Percentiles rank a stretch among this genome's conserved stretches.
phyloP scores from a whole-genome alignment of 2,329 filamentous ascomycete genomes.

The Alternaria tenuissima region DNA sequence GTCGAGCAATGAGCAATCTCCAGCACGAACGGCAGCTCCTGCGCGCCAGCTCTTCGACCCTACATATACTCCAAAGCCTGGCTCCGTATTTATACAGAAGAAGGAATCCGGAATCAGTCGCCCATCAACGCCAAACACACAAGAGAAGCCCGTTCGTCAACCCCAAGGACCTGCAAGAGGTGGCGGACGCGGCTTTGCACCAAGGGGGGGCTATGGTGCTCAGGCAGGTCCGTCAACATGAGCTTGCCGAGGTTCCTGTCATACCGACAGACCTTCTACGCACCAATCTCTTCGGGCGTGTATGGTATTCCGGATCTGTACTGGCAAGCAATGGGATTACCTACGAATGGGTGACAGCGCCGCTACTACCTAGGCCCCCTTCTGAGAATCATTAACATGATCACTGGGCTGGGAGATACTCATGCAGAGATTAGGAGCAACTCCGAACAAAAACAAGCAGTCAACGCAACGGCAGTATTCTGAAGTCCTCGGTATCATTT shows the following conservation, averaged over 20 bases:
- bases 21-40: constrained; percentile 36
- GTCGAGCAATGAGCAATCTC: constrained; percentile 49
- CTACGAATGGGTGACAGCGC: not conserved
- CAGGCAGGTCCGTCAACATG: constrained; percentile 30
- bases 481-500: not conserved
- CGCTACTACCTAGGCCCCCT: not conserved
- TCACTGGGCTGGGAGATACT: not conserved
- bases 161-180: constrained; percentile 80
- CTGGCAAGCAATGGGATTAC: not conserved
- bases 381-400: not conserved
- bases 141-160: constrained; percentile 74
- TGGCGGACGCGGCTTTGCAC: constrained; percentile 79
- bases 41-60: constrained; percentile 80
- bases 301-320: not conserved
- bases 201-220: constrained; percentile 59
- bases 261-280: not conserved
- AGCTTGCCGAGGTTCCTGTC: constrained; percentile 1
- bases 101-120: constrained; percentile 57
- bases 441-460: not conserved
- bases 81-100: constrained; percentile 58
- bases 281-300: not conserved
- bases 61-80: constrained; percentile 71
- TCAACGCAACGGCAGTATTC: not conserved
- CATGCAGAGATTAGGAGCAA: not conserved
- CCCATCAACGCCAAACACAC: constrained; percentile 64